Conservation (phyloP, 176 grass and related monocot genomes). For the Thalia dealbata region DNA sequence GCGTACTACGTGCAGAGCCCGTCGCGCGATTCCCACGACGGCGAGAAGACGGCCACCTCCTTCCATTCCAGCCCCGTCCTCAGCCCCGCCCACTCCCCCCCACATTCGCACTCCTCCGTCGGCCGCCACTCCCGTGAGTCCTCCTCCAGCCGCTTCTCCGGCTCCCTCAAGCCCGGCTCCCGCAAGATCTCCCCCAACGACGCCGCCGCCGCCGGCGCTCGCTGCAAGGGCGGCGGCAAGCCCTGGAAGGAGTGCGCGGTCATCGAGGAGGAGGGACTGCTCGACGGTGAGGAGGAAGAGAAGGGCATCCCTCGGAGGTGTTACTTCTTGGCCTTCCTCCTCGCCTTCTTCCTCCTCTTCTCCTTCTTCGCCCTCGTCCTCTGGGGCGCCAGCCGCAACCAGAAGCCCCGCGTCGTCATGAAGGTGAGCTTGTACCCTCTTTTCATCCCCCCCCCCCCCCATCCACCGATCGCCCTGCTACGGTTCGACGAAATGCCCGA, state of each 20-base stretch:
- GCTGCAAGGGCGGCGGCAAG: background rate
- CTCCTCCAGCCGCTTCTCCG: slow-evolving; percentile 67
- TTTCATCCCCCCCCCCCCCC: too few species aligned
- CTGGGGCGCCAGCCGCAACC: slow-evolving; percentile 70
- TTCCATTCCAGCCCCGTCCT: slow-evolving; percentile 63
- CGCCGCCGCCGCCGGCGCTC: background rate
- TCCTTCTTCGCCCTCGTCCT: slow-evolving; percentile 88
- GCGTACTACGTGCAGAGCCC: slow-evolving; percentile 92
- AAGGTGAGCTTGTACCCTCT: slow-evolving; percentile 28
- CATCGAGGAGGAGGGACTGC: slow-evolving; percentile 66
- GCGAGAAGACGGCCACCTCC: slow-evolving; percentile 69
- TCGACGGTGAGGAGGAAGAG: slow-evolving; percentile 43
- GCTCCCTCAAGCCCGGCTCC: slow-evolving; percentile 1
- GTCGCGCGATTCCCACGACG: slow-evolving; percentile 50
- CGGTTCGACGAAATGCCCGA: background rate
- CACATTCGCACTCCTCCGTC: slow-evolving; percentile 65
- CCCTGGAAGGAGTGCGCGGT: background rate
- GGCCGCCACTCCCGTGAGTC: slow-evolving; percentile 51
- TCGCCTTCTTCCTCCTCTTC: slow-evolving; percentile 54
- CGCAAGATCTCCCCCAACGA: slow-evolving; percentile 25
- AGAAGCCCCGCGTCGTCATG: slow-evolving; percentile 55
- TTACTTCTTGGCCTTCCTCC: slow-evolving; percentile 43
- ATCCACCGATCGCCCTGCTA: background rate
- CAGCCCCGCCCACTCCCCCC: slow-evolving; percentile 59
- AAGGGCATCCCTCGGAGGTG: slow-evolving; percentile 39